Evolutionary conservation across 2,329 filamentous ascomycete species (phyloP).

Genomic region (Penicillium sp.): DNA sequence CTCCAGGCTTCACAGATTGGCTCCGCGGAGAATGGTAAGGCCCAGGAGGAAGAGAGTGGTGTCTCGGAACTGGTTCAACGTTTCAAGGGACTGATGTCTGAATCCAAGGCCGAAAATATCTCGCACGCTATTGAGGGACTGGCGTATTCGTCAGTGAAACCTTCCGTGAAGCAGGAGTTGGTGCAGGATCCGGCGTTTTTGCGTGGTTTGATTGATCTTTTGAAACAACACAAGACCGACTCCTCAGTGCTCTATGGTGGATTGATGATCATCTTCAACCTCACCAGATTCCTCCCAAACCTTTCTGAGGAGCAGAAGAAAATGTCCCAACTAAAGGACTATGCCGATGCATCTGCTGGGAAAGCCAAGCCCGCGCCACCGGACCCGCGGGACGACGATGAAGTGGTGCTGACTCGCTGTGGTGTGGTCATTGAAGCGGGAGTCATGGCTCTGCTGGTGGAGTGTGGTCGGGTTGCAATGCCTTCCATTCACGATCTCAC

Average conservation of each 20-base stretch:
- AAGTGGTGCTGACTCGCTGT: constrained; percentile 69
- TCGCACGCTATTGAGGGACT: constrained; percentile 81
- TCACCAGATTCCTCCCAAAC: constrained; percentile 71
- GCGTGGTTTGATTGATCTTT: constrained; percentile 55
- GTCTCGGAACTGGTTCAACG: constrained; percentile 50
- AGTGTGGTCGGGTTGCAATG: constrained; percentile 62
- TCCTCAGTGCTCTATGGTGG: constrained; percentile 76
- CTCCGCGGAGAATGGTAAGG: constrained; percentile 29
- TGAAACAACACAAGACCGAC: constrained; percentile 49
- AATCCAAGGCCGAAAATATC: constrained; percentile 49
- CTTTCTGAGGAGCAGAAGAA: constrained; percentile 87
- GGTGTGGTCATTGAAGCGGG: constrained; percentile 71
- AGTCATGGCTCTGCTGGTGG: constrained; percentile 68
- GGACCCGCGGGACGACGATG: constrained; percentile 68
- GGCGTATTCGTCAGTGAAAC: constrained; percentile 82
- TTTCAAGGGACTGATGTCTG: constrained; percentile 47
- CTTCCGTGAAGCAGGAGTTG: constrained; percentile 76
- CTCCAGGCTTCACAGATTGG: constrained; percentile 36
- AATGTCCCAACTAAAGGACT: constrained; percentile 86
- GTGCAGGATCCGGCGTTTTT: constrained; percentile 64
- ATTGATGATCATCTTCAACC: constrained; percentile 76
- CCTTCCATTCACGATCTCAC: constrained; percentile 67
- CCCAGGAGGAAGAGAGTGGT: constrained; percentile 40
- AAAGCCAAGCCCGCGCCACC: constrained; percentile 53
- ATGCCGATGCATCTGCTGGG: constrained; percentile 75